Evolutionary conservation across 2,329 filamentous ascomycete species (phyloP).

Genomic region (Exophiala dermatitidis): DNA sequence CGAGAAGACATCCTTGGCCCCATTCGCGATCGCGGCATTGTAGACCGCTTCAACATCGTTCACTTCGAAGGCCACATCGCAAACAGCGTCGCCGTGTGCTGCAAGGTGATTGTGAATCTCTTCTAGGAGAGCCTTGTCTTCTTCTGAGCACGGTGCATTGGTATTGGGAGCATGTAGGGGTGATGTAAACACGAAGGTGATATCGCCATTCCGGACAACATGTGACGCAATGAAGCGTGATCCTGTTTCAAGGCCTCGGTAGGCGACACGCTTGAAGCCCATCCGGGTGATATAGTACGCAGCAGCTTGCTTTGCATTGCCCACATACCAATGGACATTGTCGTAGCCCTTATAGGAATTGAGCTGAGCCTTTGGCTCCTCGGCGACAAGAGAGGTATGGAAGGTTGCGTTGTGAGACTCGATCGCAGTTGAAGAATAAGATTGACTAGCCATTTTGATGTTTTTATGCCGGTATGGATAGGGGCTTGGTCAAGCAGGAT

Average conservation of each 20-base stretch:
- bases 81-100: slow-evolving; percentile 85
- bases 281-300: slow-evolving; percentile 82
- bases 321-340: slow-evolving; percentile 92
- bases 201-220: slow-evolving; percentile 67
- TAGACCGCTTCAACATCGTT: slow-evolving; percentile 81
- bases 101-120: slow-evolving; percentile 80
- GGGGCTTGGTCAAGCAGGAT: no score
- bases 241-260: slow-evolving; percentile 81
- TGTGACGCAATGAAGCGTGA: slow-evolving; percentile 74
- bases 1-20: slow-evolving; percentile 35
- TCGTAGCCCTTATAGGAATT: slow-evolving; percentile 59
- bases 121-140: slow-evolving; percentile 58
- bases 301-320: slow-evolving; percentile 92
- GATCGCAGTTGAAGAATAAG: slow-evolving; percentile 9
- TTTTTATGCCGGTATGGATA: no score
- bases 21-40: slow-evolving; percentile 56
- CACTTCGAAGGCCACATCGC: slow-evolving; percentile 92
- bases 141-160: slow-evolving; percentile 39
- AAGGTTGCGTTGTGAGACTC: neutral
- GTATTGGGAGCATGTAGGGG: slow-evolving; percentile 62
- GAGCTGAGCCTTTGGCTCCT: no score
- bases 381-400: no score
- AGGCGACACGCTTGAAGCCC: slow-evolving; percentile 76
- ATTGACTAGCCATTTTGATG: no score
- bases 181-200: slow-evolving; percentile 78